Base-by-base conservation (phyloP, 768 basidiomycete genomes). In the Tubosaeta sp. region DNA sequence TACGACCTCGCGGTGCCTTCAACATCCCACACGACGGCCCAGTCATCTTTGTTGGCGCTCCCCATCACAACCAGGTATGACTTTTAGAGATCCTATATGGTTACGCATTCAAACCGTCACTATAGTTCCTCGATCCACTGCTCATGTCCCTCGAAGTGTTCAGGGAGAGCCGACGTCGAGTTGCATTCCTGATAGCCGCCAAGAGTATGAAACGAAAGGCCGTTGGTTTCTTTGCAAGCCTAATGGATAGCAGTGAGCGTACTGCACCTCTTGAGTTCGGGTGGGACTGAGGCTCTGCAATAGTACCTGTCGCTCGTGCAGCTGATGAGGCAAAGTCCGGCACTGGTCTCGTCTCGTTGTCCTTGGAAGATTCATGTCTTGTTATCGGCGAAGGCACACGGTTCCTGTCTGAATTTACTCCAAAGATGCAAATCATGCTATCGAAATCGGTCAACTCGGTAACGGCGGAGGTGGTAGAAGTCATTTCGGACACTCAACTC, bases 231-330 rank as follows among this genome's bases (percentile, higher is more conserved):
- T 90, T 91, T 62, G 84, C 87, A 7, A 74, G 83, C 25, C 71
- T 92, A 39, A 90, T 98, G 85, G 84, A 86, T 43, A 88, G 88
- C 64, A 98, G 95, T 97, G 69, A 63, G 80, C 71, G 8, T 34
- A 26, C 39, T 32, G 14, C 14, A 29, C 43, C 14, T 3, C 35
- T 19, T 51, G 26, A 22, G 17, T 26, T 37, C 32, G 31, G 46
- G 43, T 50, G 37, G 48, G 39, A 31, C 64, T 56, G 45, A 61
- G 4, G 19, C 8, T 38, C 35, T 34, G 53, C 43, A 27, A 16
- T 62, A 97, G 95, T 99, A 57, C 93, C 97, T 49, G 95, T 98
- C 47, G 81, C 83, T 33, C 88, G 97, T 52, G 95, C 97, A 43
- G 88, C 86, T 17, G 97, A 99, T 66, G 78, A 80, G 49, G 90